Base-by-base conservation (phyloP, 148 eudicot genomes). In the Tetragonia tetragonoides region DNA sequence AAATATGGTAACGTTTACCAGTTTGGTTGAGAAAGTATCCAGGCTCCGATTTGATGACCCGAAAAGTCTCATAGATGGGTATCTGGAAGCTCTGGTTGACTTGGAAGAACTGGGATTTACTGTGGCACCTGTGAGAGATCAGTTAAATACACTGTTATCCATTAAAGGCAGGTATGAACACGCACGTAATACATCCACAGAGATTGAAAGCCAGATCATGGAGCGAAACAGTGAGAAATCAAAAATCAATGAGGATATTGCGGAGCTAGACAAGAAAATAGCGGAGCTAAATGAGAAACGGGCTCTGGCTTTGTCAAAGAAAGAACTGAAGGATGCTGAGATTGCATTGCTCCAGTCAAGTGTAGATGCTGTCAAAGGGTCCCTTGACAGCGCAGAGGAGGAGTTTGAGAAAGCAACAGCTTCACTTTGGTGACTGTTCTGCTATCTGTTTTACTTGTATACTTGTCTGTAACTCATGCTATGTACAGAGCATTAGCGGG, bases 61-160 rank as follows among this genome's bases (percentile, higher is more conserved):
- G 1, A 82, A 75, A 82, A 86, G 84, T 75, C 24, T 73, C 14
- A 76, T 88, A 3, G 87, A 94, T 61, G 91, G 88, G 77, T 75
- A 79, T 79, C 63, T 92, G 84, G 95, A 89, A 67, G 82, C 93
- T 53, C 89, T 94, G 44, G 77, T 59, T 3, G 95, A 89, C 74
- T 83, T 94, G 86, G 93, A 92, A 78, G 71, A 75, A 59, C 82
- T 88, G 23, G 98, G 98, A 21, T 94, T 94, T 77, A 83, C 87
- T 78, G 97, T 92, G 38, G 68, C 57, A 41, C 77, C 68, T 1
- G 73, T 90, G 16, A 76, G 86, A 24, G 86, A 84, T 68, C 84
- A 89, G 59, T 68, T 94, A 24, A 71, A 73, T 63, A 71, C 41
- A 59, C 79, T 89, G 61, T 72, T 89, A 23, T 66, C 85, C 7